phyloP scores from a whole-genome alignment of 2,329 filamentous ascomycete species.

The Purpureocillium lavendulum region DNA sequence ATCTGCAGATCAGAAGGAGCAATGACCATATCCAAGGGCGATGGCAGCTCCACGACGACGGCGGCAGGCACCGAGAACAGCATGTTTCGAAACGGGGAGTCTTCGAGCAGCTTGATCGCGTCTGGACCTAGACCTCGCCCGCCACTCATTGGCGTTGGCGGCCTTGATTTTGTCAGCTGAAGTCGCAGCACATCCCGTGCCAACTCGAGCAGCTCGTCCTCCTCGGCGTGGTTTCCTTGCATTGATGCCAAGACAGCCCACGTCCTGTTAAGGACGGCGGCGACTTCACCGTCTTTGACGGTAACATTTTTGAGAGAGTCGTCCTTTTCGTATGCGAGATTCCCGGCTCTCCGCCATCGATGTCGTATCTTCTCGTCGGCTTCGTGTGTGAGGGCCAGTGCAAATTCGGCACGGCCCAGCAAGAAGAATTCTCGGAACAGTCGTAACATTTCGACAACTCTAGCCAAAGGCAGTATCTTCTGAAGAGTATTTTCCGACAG shows the following conservation, averaged over 20 bases:
- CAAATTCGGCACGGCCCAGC: constrained; percentile 83
- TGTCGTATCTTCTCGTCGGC: constrained; percentile 73
- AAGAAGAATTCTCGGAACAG: constrained; percentile 82
- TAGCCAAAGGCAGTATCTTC: constrained; percentile 67
- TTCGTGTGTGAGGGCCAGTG: constrained; percentile 75
- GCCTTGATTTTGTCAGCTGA: constrained; percentile 44
- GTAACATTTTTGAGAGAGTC: constrained; percentile 38
- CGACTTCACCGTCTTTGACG: constrained; percentile 82
- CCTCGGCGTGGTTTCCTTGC: constrained; percentile 60
- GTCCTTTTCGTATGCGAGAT: constrained; percentile 47
- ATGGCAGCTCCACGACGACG: constrained; percentile 64
- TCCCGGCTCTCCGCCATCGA: constrained; percentile 59
- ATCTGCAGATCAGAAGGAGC: constrained; percentile 64
- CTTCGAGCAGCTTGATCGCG: constrained; percentile 26
- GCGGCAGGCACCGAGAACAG: constrained; percentile 66
- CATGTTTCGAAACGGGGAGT: constrained; percentile 66
- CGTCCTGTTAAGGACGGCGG: constrained; percentile 64
- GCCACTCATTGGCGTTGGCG: constrained; percentile 27
- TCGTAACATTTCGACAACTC: constrained; percentile 67
- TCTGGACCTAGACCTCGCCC: constrained; percentile 24
- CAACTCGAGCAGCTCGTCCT: constrained; percentile 76
- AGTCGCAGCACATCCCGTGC: constrained; percentile 71
- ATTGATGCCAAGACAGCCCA: constrained; percentile 75
- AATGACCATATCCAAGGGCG: constrained; percentile 83
- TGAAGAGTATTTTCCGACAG: constrained; percentile 79